phyloP scores from a whole-genome alignment of 805 yeast genomes.

The Candida takata region DNA sequence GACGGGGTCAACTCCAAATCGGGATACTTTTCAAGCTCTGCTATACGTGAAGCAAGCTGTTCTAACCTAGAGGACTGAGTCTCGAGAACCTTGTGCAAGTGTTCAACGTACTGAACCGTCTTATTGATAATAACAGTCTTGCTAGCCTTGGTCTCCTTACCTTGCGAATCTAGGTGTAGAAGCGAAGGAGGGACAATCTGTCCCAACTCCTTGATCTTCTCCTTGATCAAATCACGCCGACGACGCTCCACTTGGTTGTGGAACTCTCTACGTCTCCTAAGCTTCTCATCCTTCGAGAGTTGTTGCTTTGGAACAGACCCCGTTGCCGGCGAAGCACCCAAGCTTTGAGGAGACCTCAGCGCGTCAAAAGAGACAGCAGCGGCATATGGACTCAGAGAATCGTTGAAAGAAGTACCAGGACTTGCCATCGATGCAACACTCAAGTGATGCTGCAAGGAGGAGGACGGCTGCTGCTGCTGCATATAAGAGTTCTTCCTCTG shows the following conservation, averaged over 20 bases:
- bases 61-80: conserved; percentile 45
- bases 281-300: conserved; percentile 57
- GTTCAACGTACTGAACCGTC: conserved; percentile 73
- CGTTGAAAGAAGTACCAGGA: conserved; percentile 16
- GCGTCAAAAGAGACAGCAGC: conserved; percentile 22
- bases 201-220: conserved; percentile 79
- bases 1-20: conserved; percentile 7
- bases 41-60: conserved; percentile 33
- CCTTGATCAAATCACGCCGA: conserved; percentile 85
- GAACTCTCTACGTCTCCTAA: conserved; percentile 74
- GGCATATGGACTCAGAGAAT: conserved; percentile 23
- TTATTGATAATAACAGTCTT: conserved; percentile 71
- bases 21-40: conserved; percentile 26
- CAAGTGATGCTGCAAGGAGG: neutral
- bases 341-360: conserved; percentile 26
- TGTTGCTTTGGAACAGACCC: conserved; percentile 23
- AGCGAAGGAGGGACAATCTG: conserved; percentile 72
- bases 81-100: conserved; percentile 53
- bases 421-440: conserved; percentile 1
- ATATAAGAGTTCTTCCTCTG: neutral
- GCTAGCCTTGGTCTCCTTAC: conserved; percentile 72
- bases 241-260: conserved; percentile 94
- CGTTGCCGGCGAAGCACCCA: conserved; percentile 23
- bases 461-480: neutral
- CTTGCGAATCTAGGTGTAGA: conserved; percentile 34